Evolutionary conservation across 306 rosid species (phyloP).

Genomic region (Heteromeles arbutifolia): DNA sequence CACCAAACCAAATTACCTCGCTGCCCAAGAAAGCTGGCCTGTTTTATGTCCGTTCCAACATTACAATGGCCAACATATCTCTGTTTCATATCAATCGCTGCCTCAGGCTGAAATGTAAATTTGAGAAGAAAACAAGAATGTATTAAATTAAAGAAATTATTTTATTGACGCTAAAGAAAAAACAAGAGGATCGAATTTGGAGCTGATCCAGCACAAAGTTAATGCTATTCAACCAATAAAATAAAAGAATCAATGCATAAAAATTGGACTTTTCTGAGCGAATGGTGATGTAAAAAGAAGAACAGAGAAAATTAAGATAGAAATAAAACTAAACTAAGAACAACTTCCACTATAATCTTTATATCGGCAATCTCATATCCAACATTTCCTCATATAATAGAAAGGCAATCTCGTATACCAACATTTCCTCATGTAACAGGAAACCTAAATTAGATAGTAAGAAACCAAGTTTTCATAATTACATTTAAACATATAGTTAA

Average conservation of each 20-base stretch:
- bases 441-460: not conserved
- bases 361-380: not conserved
- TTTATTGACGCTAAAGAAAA: not conserved
- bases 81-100: constrained; percentile 82
- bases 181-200: not conserved
- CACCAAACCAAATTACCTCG: constrained; percentile 47
- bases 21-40: constrained; percentile 95
- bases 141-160: not conserved
- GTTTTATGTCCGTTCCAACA: constrained; percentile 94
- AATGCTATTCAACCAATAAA: not conserved
- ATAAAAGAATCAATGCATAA: not conserved
- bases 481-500: not conserved
- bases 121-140: not conserved
- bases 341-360: not conserved
- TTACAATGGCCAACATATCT: constrained; percentile 94
- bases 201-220: not conserved
- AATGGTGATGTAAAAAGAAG: not conserved
- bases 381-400: not conserved
- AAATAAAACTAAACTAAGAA: not conserved
- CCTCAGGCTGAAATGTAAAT: constrained; percentile 64
- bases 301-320: not conserved
- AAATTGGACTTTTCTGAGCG: not conserved
- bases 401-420: not conserved
- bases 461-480: not conserved
- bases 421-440: not conserved